A percentile compares a stretch with the other conserved stretches of the same genome.
phyloP scores from a whole-genome alignment of 345 rosid genomes.

The Citrus unshiu region DNA sequence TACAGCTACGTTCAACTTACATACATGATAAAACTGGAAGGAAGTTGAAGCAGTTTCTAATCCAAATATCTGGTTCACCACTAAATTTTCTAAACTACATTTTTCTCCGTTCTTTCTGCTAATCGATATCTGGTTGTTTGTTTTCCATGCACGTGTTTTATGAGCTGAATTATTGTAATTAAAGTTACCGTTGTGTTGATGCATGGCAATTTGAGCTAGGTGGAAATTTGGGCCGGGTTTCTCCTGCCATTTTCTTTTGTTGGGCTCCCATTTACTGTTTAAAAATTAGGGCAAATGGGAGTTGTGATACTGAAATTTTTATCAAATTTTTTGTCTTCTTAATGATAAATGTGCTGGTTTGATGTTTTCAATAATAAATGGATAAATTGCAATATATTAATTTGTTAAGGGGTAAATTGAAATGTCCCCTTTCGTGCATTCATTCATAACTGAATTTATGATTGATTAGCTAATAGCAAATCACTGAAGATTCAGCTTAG shows the following conservation, averaged over 20 bases:
- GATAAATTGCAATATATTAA: too few relatives aligned
- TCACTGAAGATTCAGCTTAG: too few relatives aligned
- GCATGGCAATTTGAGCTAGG: background rate
- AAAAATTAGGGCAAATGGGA: too few relatives aligned
- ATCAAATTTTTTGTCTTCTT: too few relatives aligned
- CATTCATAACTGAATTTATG: too few relatives aligned
- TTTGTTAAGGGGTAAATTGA: too few relatives aligned
- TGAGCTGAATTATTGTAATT: background rate
- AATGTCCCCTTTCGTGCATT: too few relatives aligned
- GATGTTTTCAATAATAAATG: too few relatives aligned
- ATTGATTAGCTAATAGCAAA: too few relatives aligned
- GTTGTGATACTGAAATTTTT: too few relatives aligned
- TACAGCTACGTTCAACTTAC: background rate
- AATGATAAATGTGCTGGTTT: too few relatives aligned
- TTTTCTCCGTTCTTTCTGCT: background rate
- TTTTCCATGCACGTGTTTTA: background rate
- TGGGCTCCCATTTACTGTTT: too few relatives aligned
- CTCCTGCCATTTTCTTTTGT: background rate
- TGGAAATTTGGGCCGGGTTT: background rate
- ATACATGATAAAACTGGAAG: background rate
- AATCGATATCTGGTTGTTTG: background rate
- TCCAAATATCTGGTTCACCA: background rate
- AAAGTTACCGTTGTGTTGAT: background rate
- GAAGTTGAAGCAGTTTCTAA: background rate
- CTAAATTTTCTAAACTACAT: background rate